Evolutionary conservation across 2,329 filamentous ascomycete genomes (phyloP), one percentile per base, ranked within the genome.

Genomic region (Penicillium expansum): DNA sequence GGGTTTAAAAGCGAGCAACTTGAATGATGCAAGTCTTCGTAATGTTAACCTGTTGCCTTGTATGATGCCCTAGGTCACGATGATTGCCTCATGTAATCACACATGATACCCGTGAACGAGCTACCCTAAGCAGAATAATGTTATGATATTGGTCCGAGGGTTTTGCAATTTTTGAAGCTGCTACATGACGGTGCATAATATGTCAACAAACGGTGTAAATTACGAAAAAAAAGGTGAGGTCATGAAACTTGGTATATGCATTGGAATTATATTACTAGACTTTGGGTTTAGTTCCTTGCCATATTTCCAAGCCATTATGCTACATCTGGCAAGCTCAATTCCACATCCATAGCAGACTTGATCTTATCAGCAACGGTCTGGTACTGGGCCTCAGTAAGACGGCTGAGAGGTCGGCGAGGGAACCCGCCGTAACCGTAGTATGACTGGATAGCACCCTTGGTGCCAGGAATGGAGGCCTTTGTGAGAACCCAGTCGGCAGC

Each of bases 401-500:
- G 66, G 37, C 52, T 68, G 58, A 76, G 60, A 30, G 91, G 91
- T 66, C 83, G 81, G 58, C 91, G 83, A 2, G 90, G 89, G 72
- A 85, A 86, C 1, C 90, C 91, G 37, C 91, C 91, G 71, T 95
- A 96, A 44, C 91, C 90, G 72, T 86, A 93, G 74, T 91, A 91
- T 65, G 80, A 85, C 79, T 94, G 87, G 64, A 95, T 89, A 24
- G 90, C 90, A 65, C 85, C 84, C 82, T 96, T 95, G 24, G 91
- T 95, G 16, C 91, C 91, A 1, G 91, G 89, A 65, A 95, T 91
- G 54, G 89, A 89, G 0, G 88, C 80, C 80, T 92, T 94, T 59
- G 90, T 94, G 57, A 94, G 79, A 41, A 90, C 87, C 90, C 90
- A 95, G 74, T 95, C 91, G 41, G 87, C 89, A 71, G 85, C 86